Evolutionary conservation across 768 basidiomycete species (phyloP), one percentile per base, ranked within the genome.

Genomic region (Collybia nuda): DNA sequence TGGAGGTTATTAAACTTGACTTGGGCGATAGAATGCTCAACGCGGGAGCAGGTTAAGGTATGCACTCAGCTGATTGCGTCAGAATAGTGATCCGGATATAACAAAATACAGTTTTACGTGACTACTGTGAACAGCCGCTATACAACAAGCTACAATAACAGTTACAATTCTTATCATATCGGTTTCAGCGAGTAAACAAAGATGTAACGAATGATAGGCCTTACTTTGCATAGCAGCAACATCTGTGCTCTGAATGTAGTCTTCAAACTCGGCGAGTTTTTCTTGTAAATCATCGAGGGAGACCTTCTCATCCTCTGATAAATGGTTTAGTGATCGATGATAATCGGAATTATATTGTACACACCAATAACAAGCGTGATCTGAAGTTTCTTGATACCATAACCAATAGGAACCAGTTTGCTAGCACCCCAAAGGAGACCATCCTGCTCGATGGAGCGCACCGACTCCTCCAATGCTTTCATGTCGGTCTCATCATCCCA

Each of bases 401-500:
- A 98, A 49, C 94, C 96, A 59, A 98, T 84, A 41, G 95, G 76
- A 44, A 98, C 93, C 46, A 98, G 78, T 73, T 93, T 95, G 73
- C 88, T 90, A 37, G 83, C 81, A 69, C 97, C 96, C 97, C 97
- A 99, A 43, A 98, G 81, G 51, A 99, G 88, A 64, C 97, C 97
- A 36, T 89, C 86, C 75, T 82, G 74, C 69, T 90, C 81, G 61
- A 98, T 85, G 18, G 91, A 85, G 53, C 97, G 85, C 48, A 98
- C 96, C 37, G 80, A 63, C 14, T 76, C 69, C 72, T 98, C 96
- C 60, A 98, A 78, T 44, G 76, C 89, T 39, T 65, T 79, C 95
- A 99, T 95, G 71, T 98, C 93, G 44, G 97, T 99, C 77, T 97
- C 94, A 66, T 98, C 96, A 68, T 98, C 96, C 96, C 94, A 97